Percentiles rank a stretch among this genome's conserved stretches.
Evolutionary conservation across 768 basidiomycete genomes (phyloP).

Genomic region (Rhizopogon vinicolor): DNA sequence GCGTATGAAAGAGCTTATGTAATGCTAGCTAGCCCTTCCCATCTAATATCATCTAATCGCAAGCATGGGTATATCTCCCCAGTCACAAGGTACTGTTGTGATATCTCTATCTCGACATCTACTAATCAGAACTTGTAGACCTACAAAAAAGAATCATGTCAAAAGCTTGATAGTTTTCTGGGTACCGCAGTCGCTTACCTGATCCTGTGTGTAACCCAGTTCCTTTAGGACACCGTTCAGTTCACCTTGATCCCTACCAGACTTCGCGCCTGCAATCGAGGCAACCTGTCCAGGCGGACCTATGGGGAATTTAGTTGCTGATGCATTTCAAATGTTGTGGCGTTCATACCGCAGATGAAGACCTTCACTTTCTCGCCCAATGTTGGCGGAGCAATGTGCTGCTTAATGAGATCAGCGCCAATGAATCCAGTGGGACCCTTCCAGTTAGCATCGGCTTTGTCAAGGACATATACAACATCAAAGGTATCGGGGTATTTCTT

Average conservation of each 20-base stretch:
- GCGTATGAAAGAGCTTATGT: conserved; percentile 18
- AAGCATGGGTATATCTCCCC: too few relatives aligned
- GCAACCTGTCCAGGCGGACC: conserved; percentile 88
- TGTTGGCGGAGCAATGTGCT: conserved; percentile 61
- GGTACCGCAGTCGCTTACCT: conserved; percentile 44
- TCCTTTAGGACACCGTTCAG: conserved; percentile 82
- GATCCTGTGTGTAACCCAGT: conserved; percentile 78
- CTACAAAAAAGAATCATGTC: conserved; percentile 13
- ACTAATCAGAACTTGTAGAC: conserved; percentile 37
- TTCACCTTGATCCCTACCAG: conserved; percentile 81
- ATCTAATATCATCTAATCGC: background rate
- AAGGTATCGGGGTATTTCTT: conserved; percentile 66
- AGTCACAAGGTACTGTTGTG: too few relatives aligned
- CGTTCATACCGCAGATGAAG: conserved; percentile 75
- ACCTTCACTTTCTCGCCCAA: conserved; percentile 79
- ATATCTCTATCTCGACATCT: background rate
- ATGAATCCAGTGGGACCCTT: conserved; percentile 75
- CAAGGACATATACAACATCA: conserved; percentile 82
- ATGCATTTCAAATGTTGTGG: background rate
- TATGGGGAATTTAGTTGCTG: conserved; percentile 3
- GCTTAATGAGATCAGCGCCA: conserved; percentile 63
- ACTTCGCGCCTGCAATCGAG: conserved; percentile 87
- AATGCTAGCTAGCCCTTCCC: conserved; percentile 9
- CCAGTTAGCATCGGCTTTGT: conserved; percentile 61
- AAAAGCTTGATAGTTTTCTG: background rate